A percentile compares a stretch with the other conserved stretches of the same genome.
phyloP scores from a whole-genome alignment of 1,284 basidiomycete species.

The Calocybe gambosa region DNA sequence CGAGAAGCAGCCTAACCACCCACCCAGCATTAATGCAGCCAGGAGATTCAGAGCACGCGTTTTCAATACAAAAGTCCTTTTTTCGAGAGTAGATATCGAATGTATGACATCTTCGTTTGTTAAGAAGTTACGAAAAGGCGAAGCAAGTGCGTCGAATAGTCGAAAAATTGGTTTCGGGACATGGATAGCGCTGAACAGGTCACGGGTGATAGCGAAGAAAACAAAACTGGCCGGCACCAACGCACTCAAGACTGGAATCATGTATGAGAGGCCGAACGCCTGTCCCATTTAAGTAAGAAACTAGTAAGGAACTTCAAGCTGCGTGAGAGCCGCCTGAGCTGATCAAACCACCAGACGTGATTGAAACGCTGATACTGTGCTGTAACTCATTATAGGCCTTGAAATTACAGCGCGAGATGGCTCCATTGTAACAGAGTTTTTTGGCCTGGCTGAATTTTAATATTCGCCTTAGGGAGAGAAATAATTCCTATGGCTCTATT shows the following conservation, averaged over 20 bases:
- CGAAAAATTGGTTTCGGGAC: conserved; percentile 26
- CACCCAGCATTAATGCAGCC: conserved; percentile 28
- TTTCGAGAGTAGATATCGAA: conserved; percentile 24
- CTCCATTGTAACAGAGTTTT: no score
- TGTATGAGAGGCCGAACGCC: not conserved
- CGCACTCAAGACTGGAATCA: conserved; percentile 19
- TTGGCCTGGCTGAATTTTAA: no score
- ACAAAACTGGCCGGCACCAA: conserved; percentile 30
- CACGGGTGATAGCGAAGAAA: conserved; percentile 25
- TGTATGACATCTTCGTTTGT: conserved; percentile 42
- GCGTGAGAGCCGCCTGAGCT: not conserved
- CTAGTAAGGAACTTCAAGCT: not conserved
- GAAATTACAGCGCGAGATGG: no score
- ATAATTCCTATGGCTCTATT: no score
- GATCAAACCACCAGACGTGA: no score
- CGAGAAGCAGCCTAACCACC: conserved; percentile 31
- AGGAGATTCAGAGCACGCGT: conserved; percentile 29
- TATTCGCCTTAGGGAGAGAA: no score
- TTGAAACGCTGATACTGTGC: no score
- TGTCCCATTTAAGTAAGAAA: not conserved
- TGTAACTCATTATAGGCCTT: no score
- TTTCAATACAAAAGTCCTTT: conserved; percentile 22
- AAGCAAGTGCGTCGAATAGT: conserved; percentile 24
- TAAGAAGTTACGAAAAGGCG: conserved; percentile 50
- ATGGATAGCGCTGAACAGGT: conserved; percentile 22